phyloP scores from a whole-genome alignment of 805 yeast species.

The Clavispora santaluciae region DNA sequence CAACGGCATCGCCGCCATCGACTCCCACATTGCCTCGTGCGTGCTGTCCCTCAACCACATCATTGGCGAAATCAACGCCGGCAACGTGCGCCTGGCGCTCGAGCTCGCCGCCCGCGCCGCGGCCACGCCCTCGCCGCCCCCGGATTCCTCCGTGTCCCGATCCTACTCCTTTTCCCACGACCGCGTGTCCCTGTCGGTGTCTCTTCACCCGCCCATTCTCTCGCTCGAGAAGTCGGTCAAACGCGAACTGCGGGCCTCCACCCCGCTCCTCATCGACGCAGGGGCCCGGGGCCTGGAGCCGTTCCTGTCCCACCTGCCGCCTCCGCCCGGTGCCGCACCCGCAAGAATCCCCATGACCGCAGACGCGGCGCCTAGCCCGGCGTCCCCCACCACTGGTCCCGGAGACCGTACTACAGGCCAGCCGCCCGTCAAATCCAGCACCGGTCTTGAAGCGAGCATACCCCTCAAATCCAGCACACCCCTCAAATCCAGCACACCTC shows the following conservation, averaged over 20 bases:
- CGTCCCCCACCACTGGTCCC: no score
- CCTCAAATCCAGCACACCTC: no score
- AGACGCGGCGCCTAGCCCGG: no score
- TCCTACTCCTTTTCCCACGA: constrained; percentile 25
- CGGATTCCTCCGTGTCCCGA: not conserved
- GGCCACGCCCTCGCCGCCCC: not conserved
- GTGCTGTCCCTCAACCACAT: constrained; percentile 7
- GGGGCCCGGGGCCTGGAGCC: no score
- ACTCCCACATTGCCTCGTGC: constrained; percentile 5
- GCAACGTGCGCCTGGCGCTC: constrained; percentile 13
- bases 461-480: no score
- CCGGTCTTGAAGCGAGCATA: no score
- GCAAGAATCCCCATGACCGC: no score
- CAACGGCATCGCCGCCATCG: constrained; percentile 29
- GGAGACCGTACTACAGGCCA: no score
- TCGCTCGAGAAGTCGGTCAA: not conserved
- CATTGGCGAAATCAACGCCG: constrained; percentile 21
- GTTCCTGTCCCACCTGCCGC: no score
- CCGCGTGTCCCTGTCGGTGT: no score
- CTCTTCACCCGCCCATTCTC: constrained; percentile 30
- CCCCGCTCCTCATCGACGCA: no score
- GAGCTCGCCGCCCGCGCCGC: not conserved
- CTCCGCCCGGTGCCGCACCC: no score
- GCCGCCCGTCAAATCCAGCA: not conserved
- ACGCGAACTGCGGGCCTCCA: constrained; percentile 10